Base-by-base conservation (phyloP, 2,329 filamentous ascomycete genomes). In the Diaporthe citrichinensis region DNA sequence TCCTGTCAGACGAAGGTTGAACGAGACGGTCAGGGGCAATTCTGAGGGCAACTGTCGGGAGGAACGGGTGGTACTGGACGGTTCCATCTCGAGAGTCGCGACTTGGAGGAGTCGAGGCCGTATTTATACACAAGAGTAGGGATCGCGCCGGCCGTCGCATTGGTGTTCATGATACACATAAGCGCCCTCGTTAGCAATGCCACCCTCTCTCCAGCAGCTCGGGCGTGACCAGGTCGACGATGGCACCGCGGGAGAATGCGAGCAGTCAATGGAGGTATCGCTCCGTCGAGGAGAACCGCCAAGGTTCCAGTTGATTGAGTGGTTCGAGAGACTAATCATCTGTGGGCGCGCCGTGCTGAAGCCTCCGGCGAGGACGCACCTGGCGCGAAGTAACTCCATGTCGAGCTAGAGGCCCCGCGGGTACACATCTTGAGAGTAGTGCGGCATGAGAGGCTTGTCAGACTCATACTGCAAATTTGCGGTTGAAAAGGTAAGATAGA, bases 401-500 rank as follows among this genome's bases (percentile, higher is more conserved):
- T 73, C 71, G 59, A 67, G 71, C 58, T 53, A 65, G 59, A 67
- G 58, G 46, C 39, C 46, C 61, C 49, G 61, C 61, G 49, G 49
- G 39, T 14, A 65, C 65, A 55, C 58, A 36, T 51, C 41, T 67
- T 31, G 34, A 55, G 44, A 51, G 34, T 73, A 53, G 59, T 73
- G 71, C 49, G 71, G 46, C 41, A 44, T 9, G 51, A 67, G 36
- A 51, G 39, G 49, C 58, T 25, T 55, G 73, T 72, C 67, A 57
- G 41, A 36, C 67, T 61, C 55, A 49, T 74, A 34, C 67, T 76
- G 76, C 80, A 81, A 85, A 85, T 85, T 85, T 84, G 79, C 85
- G 85, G 84, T 79, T 86, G 84, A 86, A 86, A 67, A 83, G 81
- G 79, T 61, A 78, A 81, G 80, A 83, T 86, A 86, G 83, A 87